These are phyloP conservation scores for Sporobolus alterniflorus DNA, from an alignment of 202 grass and related monocot species.

Conservation along the genomic window DNA sequence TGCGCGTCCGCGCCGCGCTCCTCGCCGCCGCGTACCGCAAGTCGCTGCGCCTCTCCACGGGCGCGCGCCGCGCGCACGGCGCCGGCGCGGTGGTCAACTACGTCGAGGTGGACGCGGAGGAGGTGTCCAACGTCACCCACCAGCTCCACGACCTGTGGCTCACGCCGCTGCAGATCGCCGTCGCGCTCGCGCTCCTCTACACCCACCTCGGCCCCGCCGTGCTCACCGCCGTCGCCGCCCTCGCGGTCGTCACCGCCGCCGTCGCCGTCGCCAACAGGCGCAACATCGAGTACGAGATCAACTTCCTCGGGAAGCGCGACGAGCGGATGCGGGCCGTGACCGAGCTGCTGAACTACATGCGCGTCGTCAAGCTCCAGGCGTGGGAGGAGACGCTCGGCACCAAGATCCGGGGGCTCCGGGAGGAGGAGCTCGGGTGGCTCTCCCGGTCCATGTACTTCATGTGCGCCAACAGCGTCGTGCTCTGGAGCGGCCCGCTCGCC, in stretches of 20 bases:
- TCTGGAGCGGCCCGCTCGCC: constrained; percentile 60
- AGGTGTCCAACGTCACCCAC: constrained; percentile 56
- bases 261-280: constrained; percentile 49
- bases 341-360: constrained; percentile 63
- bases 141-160: constrained; percentile 75
- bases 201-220: constrained; percentile 57
- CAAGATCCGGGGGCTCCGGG: constrained; percentile 42
- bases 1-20: constrained; percentile 65
- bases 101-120: constrained; percentile 77
- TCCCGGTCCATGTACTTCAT: constrained; percentile 67
- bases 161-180: constrained; percentile 64
- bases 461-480: constrained; percentile 60
- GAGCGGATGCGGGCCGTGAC: constrained; percentile 72
- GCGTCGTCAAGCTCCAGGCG: constrained; percentile 71
- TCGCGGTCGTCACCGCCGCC: constrained; percentile 54
- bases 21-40: constrained; percentile 60
- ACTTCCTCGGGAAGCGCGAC: constrained; percentile 60
- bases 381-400: constrained; percentile 65
- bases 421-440: constrained; percentile 64
- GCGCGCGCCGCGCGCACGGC: constrained; percentile 56
- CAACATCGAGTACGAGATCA: constrained; percentile 63
- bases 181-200: constrained; percentile 59
- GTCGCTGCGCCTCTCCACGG: constrained; percentile 65
- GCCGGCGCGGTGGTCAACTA: constrained; percentile 65
- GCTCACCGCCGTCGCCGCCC: constrained; percentile 50